phyloP scores from a whole-genome alignment of 2,329 filamentous ascomycete genomes.

The Colletotrichum echinochloae region DNA sequence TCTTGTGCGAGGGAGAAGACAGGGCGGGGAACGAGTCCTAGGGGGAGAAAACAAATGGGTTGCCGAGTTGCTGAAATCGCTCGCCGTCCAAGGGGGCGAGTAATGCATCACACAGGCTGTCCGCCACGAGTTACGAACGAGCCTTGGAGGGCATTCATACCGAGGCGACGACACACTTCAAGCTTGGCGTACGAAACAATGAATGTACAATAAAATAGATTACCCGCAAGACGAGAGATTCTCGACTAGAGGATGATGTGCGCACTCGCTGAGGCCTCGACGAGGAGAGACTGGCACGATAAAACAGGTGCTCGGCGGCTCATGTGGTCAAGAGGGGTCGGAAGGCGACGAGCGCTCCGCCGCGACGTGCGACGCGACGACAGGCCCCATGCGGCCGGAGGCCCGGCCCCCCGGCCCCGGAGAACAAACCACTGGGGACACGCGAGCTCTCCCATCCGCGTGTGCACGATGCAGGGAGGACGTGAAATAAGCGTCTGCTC shows the following conservation, averaged over 20 bases:
- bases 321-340: not conserved
- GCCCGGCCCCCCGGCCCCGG: not conserved
- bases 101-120: slow-evolving; percentile 20
- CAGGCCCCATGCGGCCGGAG: not conserved
- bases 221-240: slow-evolving; percentile 36
- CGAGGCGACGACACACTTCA: slow-evolving; percentile 28
- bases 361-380: not conserved
- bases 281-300: not conserved
- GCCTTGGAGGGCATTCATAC: slow-evolving; percentile 21
- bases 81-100: slow-evolving; percentile 10
- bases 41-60: not conserved
- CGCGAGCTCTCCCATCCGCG: slow-evolving; percentile 13
- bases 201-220: slow-evolving; percentile 41
- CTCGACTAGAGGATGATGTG: not conserved
- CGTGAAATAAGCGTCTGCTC: not conserved
- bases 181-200: slow-evolving; percentile 35
- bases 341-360: not conserved
- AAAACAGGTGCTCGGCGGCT: slow-evolving; percentile 4
- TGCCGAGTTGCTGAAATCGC: not conserved
- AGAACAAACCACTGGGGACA: slow-evolving; percentile 8
- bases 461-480: slow-evolving; percentile 38
- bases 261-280: not conserved
- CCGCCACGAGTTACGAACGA: slow-evolving; percentile 34
- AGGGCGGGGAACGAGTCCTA: not conserved
- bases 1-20: slow-evolving; percentile 41